These are phyloP conservation scores for Acanthamoeba triangularis DNA, from an alignment of 208 protist species.

Conservation along the genomic window DNA sequence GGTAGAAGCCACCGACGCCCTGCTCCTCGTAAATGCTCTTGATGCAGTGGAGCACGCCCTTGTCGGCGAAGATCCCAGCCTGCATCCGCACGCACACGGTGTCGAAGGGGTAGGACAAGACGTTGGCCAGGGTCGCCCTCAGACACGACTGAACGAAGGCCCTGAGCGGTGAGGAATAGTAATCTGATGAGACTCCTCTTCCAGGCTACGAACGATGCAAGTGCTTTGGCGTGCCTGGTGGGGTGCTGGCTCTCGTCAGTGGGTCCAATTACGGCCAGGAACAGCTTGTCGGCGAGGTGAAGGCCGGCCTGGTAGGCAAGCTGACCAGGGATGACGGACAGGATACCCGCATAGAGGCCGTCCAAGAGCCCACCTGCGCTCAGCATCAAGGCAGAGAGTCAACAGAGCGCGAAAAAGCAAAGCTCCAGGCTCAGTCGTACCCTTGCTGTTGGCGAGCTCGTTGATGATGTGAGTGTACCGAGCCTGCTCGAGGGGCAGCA, in stretches of 20 bases:
- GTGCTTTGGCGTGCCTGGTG: neutral
- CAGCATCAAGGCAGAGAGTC: too few species aligned
- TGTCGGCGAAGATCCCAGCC: neutral
- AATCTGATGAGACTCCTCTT: too few species aligned
- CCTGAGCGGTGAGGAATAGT: neutral
- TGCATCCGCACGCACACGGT: slow-evolving; percentile 38
- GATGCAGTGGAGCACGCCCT: slow-evolving; percentile 7
- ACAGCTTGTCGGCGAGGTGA: neutral
- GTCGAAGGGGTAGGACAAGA: slow-evolving; percentile 33
- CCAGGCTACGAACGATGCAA: too few species aligned
- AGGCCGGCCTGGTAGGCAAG: slow-evolving; percentile 6
- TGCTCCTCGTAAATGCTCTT: slow-evolving; percentile 38
- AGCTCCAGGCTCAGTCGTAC: neutral
- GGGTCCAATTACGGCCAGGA: neutral
- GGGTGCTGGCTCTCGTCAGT: neutral
- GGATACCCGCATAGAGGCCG: neutral
- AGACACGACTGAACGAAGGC: slow-evolving; percentile 14
- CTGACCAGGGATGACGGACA: neutral
- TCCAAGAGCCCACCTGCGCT: neutral
- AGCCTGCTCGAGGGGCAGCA: neutral
- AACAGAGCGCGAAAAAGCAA: too few species aligned
- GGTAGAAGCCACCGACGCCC: slow-evolving; percentile 27
- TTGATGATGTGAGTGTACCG: neutral
- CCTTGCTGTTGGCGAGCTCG: slow-evolving; percentile 7
- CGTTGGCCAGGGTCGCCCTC: neutral